phyloP scores from a whole-genome alignment of 1,284 basidiomycete species.

The Apiotrichum laibachii region DNA sequence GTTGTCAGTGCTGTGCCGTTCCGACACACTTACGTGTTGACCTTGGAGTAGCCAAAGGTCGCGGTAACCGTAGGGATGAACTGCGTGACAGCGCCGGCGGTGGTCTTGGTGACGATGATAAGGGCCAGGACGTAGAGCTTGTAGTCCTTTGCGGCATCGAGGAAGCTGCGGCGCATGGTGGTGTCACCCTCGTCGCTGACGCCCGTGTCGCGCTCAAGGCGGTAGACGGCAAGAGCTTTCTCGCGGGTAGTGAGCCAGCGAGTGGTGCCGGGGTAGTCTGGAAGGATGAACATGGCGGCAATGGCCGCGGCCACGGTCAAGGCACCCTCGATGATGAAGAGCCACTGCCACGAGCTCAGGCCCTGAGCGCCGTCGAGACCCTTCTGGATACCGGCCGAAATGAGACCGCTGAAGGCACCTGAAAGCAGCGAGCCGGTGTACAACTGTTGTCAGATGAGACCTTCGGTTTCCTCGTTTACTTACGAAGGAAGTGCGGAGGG shows the following conservation, averaged over 20 bases:
- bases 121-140: slow-evolving; percentile 23
- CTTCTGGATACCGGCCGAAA: slow-evolving; percentile 31
- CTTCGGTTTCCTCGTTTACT: background rate
- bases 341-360: slow-evolving; percentile 22
- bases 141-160: slow-evolving; percentile 16
- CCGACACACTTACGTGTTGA: slow-evolving; percentile 6
- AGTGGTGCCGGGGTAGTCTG: slow-evolving; percentile 22
- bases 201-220: slow-evolving; percentile 21
- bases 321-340: slow-evolving; percentile 26
- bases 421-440: slow-evolving; percentile 30
- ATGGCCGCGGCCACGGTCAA: slow-evolving; percentile 18
- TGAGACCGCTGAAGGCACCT: slow-evolving; percentile 35
- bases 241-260: slow-evolving; percentile 22
- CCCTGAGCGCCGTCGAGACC: slow-evolving; percentile 19
- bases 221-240: slow-evolving; percentile 17
- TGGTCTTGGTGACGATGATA: slow-evolving; percentile 22
- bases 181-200: slow-evolving; percentile 16
- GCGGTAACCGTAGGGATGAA: slow-evolving; percentile 35
- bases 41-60: slow-evolving; percentile 34
- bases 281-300: slow-evolving; percentile 14
- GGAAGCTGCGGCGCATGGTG: slow-evolving; percentile 8
- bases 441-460: slow-evolving; percentile 2
- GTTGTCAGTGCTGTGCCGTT: too few relatives aligned
- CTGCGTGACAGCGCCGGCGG: slow-evolving; percentile 30
- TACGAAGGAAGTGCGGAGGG: slow-evolving; percentile 2